These are phyloP conservation scores for Cladosporium austrohemisphaericum DNA, from an alignment of 2,329 filamentous ascomycete genomes.

Conservation along the genomic window DNA sequence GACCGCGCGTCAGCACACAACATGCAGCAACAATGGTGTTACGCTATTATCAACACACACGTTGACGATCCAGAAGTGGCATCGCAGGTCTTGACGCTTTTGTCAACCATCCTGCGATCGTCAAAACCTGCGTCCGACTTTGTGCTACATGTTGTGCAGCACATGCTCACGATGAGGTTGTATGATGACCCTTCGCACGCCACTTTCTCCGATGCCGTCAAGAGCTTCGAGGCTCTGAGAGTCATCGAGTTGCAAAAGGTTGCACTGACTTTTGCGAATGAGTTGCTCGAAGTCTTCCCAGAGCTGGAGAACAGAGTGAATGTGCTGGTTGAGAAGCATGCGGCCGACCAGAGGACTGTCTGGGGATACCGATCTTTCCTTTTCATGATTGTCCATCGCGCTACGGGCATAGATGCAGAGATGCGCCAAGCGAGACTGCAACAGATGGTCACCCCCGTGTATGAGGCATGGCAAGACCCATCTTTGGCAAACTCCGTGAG, in stretches of 20 bases:
- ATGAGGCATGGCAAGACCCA: constrained; percentile 71
- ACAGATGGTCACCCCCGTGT: constrained; percentile 78
- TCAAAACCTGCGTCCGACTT: constrained; percentile 46
- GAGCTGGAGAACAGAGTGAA: constrained; percentile 79
- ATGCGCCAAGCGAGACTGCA: constrained; percentile 68
- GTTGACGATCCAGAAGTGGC: constrained; percentile 54
- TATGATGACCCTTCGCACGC: constrained; percentile 65
- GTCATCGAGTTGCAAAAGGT: constrained; percentile 85
- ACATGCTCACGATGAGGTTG: constrained; percentile 83
- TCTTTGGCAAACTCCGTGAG: constrained; percentile 65
- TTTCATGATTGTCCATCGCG: constrained; percentile 89
- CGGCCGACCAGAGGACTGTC: constrained; percentile 75
- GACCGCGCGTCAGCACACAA: constrained; percentile 50
- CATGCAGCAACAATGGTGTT: constrained; percentile 61
- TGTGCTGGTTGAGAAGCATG: constrained; percentile 69
- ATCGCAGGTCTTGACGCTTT: constrained; percentile 27
- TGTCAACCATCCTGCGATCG: constrained; percentile 30
- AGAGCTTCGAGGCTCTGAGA: constrained; percentile 79
- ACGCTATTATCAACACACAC: constrained; percentile 63
- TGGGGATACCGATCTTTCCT: constrained; percentile 86
- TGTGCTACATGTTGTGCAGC: constrained; percentile 84
- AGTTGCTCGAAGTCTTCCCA: constrained; percentile 80
- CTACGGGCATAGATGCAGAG: constrained; percentile 67
- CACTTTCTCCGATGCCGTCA: constrained; percentile 81
- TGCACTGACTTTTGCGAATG: constrained; percentile 85